Evolutionary conservation across 148 eudicot genomes (phyloP), one percentile per base, ranked within the genome.

Genomic region (Rhododendron henanense): DNA sequence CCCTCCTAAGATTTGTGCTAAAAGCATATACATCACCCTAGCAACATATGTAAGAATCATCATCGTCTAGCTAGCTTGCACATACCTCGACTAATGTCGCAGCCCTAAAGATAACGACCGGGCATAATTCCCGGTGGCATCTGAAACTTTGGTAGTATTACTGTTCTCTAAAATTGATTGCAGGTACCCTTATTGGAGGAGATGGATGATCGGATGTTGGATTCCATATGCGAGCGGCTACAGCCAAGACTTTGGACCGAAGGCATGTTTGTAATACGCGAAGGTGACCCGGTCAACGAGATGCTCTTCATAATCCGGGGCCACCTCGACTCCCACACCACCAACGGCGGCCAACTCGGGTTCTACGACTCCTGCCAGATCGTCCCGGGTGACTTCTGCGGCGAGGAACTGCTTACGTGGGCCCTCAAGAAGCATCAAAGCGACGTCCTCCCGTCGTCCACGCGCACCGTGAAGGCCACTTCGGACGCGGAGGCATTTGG

Each of bases 301-400:
- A 96, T 96, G 96, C 88, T 94, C 80, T 96, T 96, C 92, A 94
- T 96, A 75, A 92, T 96, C 55, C 91, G 98, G 53, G 98, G 97
- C 31, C 88, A 90, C 84, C 92, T 96, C 2, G 94, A 96, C 33
- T 93, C 96, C 41, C 90, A 78, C 91, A 96, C 98, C 2, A 96
- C 98, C 71, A 91, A 93, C 23, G 98, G 98, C 2, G 98, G 98
- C 67, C 90, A 96, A 44, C 88, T 93, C 1, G 98, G 97, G 0
- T 94, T 96, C 84, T 96, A 94, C 90, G 93, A 96, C 86, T 91
- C 94, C 0, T 93, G 91, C 53, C 74, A 82, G 2, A 88, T 95
- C 3, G 91, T 93, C 4, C 90, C 97, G 0, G 94, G 96, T 0
- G 96, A 94, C 88, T 95, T 95, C 79, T 95, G 98, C 61, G 96